Evolutionary conservation across 164 flowering plant genomes (phyloP), one percentile per base, ranked within the genome.

Genomic region (Vitis riparia): DNA sequence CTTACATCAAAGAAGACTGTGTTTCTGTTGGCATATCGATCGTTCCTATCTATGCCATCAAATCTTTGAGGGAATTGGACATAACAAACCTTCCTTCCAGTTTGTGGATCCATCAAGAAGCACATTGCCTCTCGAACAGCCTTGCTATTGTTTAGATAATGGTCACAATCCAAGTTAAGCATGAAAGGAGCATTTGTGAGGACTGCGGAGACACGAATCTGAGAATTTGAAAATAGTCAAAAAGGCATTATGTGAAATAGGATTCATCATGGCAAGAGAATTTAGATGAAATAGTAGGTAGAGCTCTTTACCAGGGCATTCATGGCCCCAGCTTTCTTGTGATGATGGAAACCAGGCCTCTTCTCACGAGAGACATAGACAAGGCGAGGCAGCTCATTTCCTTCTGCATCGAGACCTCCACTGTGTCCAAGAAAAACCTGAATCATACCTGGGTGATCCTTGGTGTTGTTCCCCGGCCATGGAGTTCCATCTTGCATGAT

Each of bases 241-340:
- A 44, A 49, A 62, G 60, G 1, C n/a, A 37, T 3, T 3, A 71
- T 37, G 29, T 7, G 37, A 23, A 9, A 29, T 11, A 44, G 48
- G 19, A 3, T 37, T 6, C 44, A 37, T 37, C 0, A 37, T 3
- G 6, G 7, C 44, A 0, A 4, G 6, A 32, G 64, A 8, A 44
- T 37, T 8, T 53, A 44, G 16, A 68, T 55, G 2, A 55, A 50
- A 37, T 30, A 10, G 13, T 12, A 48, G 48, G 16, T 30, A 13
- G 16, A 15, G 55, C n/a, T 1, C 1, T 55, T 72, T 85, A 94
- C 99, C 89, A 95, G 79, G 55, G 99, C 96, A 82, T 95, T 95
- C 99, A 95, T 92, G 68, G 99, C 99, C 60, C 99, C 98, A 64
- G 98, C 99, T 73, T 93, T 93, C 84, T 93, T 95, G 84, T 95